Evolutionary conservation across 495 filamentous ascomycete species (phyloP).

Genomic region (Hyaloscypha bicolor): DNA sequence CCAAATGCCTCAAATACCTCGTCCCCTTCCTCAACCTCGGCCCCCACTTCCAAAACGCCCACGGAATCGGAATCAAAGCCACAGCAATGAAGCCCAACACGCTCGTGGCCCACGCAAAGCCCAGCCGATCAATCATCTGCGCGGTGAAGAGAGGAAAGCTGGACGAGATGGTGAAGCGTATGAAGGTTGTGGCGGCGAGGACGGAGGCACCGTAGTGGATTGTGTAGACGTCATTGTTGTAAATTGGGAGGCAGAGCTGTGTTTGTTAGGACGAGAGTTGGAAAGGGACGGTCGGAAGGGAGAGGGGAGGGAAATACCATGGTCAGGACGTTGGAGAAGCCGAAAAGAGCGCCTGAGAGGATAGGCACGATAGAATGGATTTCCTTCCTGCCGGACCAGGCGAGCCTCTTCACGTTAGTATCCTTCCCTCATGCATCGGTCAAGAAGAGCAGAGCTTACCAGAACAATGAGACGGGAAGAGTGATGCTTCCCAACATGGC

Average conservation of each 20-base stretch:
- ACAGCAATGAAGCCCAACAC: constrained; percentile 60
- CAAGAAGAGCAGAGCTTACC: constrained; percentile 12
- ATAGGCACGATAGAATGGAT: constrained; percentile 47
- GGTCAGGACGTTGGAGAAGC: constrained; percentile 13
- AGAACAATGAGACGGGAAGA: constrained; percentile 52
- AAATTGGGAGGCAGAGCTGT: constrained; percentile 32
- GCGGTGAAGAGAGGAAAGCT: constrained; percentile 65
- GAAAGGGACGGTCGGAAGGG: not conserved
- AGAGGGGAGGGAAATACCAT: not conserved
- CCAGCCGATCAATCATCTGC: constrained; percentile 43
- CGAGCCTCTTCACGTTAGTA: constrained; percentile 33
- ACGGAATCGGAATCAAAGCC: constrained; percentile 56
- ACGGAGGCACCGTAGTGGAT: constrained; percentile 60
- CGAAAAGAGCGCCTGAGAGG: constrained; percentile 60
- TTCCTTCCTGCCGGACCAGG: constrained; percentile 42
- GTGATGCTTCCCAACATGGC: constrained; percentile 63
- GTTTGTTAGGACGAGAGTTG: not conserved
- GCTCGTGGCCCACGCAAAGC: constrained; percentile 61
- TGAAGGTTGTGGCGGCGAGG: constrained; percentile 60
- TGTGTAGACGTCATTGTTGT: constrained; percentile 60
- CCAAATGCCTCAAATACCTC: constrained; percentile 6
- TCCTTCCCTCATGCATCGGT: no score
- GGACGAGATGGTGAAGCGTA: constrained; percentile 62
- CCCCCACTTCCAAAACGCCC: constrained; percentile 15
- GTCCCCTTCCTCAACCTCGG: constrained; percentile 10